phyloP scores from a whole-genome alignment of 1,284 basidiomycete genomes.

The Ustilago curta region DNA sequence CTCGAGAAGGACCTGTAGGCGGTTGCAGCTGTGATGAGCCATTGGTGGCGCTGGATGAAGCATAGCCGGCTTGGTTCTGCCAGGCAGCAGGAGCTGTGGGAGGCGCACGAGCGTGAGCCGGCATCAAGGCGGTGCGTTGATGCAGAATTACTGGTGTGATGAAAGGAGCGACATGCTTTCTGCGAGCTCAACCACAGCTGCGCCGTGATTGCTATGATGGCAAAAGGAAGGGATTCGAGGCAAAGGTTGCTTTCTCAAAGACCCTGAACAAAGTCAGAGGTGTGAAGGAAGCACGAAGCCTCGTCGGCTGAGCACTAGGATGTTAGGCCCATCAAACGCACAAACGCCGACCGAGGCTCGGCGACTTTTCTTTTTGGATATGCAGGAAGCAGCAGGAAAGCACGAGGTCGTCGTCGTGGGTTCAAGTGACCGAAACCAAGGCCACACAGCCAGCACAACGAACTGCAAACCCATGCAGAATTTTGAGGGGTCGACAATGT shows the following conservation, averaged over 20 bases:
- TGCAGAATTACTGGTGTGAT: neutral
- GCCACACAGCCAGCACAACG: neutral
- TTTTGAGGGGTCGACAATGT: conserved; percentile 1
- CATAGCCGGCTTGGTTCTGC: conserved; percentile 17
- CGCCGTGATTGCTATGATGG: neutral
- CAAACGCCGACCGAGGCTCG: too few relatives aligned
- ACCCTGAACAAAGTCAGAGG: too few relatives aligned
- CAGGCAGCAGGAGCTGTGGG: conserved; percentile 13
- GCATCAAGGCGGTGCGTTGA: conserved; percentile 5
- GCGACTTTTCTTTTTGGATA: too few relatives aligned
- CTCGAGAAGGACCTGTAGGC: conserved; percentile 26
- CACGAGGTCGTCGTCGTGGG: conserved; percentile 1
- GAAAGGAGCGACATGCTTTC: neutral
- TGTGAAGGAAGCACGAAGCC: too few relatives aligned
- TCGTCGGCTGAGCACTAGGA: too few relatives aligned
- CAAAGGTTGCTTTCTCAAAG: neutral
- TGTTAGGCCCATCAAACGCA: too few relatives aligned
- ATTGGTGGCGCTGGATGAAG: neutral
- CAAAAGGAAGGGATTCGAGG: neutral
- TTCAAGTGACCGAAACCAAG: neutral
- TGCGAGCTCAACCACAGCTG: neutral
- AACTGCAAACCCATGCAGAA: neutral
- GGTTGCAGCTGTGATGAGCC: conserved; percentile 8
- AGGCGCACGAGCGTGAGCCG: conserved; percentile 19
- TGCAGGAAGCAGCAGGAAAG: neutral